phyloP scores from a whole-genome alignment of 345 rosid genomes.

The Mallotus nudiflorus region DNA sequence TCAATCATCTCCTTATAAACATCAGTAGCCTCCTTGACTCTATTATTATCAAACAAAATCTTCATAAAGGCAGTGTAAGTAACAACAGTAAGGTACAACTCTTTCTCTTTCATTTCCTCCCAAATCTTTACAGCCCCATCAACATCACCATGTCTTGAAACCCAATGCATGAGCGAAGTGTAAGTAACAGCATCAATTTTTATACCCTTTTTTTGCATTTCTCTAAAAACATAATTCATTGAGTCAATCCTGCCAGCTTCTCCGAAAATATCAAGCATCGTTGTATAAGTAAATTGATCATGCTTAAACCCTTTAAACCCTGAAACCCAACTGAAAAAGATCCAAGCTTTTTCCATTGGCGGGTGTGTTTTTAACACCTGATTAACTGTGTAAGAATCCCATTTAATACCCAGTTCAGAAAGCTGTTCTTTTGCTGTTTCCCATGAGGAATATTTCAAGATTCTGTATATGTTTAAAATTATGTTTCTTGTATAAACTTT shows the following conservation, averaged over 20 bases:
- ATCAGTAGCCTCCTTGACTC: constrained; percentile 60
- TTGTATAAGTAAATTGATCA: constrained; percentile 85
- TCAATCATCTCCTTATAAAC: constrained; percentile 75
- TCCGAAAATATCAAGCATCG: constrained; percentile 92
- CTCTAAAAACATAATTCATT: constrained; percentile 55
- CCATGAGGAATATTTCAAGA: constrained; percentile 76
- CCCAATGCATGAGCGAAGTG: constrained; percentile 81
- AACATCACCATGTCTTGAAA: constrained; percentile 61
- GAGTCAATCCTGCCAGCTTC: constrained; percentile 78
- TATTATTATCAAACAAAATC: constrained; percentile 57
- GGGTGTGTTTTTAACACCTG: constrained; percentile 82
- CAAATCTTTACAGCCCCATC: constrained; percentile 63
- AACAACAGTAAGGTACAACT: constrained; percentile 60
- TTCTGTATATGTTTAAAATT: constrained; percentile 53
- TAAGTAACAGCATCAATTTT: constrained; percentile 69
- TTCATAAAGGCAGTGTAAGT: constrained; percentile 86
- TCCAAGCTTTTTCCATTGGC: constrained; percentile 93
- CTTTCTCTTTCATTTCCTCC: constrained; percentile 65
- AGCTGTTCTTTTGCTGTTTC: constrained; percentile 68
- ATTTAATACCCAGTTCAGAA: constrained; percentile 41
- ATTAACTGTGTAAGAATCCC: constrained; percentile 84
- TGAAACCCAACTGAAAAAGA: constrained; percentile 79
- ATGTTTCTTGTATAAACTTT: constrained; percentile 52
- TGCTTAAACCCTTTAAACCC: constrained; percentile 59
- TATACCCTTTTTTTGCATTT: constrained; percentile 64